Percentiles rank a stretch among this genome's conserved stretches.
These are phyloP conservation scores for Citrullus amarus DNA, from an alignment of 306 rosid genomes.

Conservation along the genomic window DNA sequence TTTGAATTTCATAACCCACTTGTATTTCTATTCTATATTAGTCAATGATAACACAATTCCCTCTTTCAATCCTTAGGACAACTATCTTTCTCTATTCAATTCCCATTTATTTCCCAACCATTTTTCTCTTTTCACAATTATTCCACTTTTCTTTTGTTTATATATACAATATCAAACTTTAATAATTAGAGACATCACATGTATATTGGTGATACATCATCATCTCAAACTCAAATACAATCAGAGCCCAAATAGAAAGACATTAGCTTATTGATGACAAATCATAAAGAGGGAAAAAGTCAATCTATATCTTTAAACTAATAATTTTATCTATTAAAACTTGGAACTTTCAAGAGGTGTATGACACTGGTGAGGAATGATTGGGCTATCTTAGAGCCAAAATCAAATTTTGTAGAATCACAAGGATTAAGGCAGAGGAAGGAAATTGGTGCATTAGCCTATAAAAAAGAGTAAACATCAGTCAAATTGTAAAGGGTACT, in stretches of 20 bases:
- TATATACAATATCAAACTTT: too few relatives aligned
- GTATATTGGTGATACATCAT: too few relatives aligned
- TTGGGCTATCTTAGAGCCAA: too few relatives aligned
- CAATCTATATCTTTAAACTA: too few relatives aligned
- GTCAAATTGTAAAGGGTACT: background rate
- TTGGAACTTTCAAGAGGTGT: too few relatives aligned
- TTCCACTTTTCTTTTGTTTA: background rate
- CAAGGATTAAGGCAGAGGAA: background rate
- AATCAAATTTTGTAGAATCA: background rate
- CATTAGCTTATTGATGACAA: too few relatives aligned
- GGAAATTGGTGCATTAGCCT: background rate
- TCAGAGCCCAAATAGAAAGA: too few relatives aligned
- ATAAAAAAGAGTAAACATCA: background rate
- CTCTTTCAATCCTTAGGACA: background rate
- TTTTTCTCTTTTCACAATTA: background rate
- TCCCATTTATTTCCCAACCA: background rate
- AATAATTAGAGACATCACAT: too few relatives aligned
- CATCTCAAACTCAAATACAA: too few relatives aligned
- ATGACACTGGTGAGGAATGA: too few relatives aligned
- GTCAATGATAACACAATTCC: background rate
- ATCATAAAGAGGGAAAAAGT: too few relatives aligned
- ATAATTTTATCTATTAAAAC: too few relatives aligned
- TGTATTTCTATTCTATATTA: background rate
- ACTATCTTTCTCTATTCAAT: slow-evolving; percentile 2
- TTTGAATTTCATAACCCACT: slow-evolving; percentile 9